phyloP scores from a whole-genome alignment of 148 eudicot genomes.

The Cornus controversa region DNA sequence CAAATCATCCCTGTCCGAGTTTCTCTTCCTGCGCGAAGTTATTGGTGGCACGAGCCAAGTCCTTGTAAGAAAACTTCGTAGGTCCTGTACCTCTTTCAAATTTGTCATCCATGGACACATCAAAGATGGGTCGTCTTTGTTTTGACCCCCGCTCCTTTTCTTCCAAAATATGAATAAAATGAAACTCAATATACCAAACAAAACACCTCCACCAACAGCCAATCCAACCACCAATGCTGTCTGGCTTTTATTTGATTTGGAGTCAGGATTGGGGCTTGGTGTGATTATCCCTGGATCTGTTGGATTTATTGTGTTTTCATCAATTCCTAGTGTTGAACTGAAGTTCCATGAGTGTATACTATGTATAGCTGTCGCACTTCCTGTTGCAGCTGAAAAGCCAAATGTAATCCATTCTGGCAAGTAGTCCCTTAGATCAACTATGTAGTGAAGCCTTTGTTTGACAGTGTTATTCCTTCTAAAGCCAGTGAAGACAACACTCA shows the following conservation, averaged over 20 bases:
- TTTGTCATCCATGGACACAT: background rate
- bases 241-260: background rate
- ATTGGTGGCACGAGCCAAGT: background rate
- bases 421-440: slow-evolving; percentile 10
- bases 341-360: slow-evolving; percentile 11
- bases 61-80: background rate
- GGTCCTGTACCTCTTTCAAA: background rate
- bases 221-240: background rate
- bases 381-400: slow-evolving; percentile 19
- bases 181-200: background rate
- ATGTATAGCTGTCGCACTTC: background rate
- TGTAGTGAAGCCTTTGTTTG: background rate
- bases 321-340: background rate
- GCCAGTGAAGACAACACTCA: background rate
- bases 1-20: background rate
- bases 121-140: background rate
- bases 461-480: no score
- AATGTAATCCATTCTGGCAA: slow-evolving; percentile 12
- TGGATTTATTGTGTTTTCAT: background rate
- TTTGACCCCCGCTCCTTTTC: background rate
- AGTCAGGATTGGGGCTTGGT: background rate
- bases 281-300: background rate
- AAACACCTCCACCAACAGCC: no score
- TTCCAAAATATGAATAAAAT: background rate
- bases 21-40: background rate